Conservation (phyloP, 257 asterid genomes). For the Nicotiana paniculata region DNA sequence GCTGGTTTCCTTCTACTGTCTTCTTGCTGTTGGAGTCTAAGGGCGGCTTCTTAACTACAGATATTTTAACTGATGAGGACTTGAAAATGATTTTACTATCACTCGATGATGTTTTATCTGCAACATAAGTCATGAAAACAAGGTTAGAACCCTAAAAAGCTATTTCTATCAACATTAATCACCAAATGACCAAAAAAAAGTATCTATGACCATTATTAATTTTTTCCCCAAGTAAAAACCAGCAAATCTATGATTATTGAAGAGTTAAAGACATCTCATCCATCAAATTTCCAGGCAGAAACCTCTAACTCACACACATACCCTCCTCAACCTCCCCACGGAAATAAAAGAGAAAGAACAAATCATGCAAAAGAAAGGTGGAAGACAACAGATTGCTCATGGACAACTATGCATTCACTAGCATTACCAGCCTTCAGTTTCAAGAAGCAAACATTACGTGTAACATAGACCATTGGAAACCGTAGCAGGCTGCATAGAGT, state of each 20-base stretch:
- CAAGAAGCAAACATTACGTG: not conserved
- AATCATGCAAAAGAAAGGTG: not conserved
- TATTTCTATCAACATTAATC: not conserved
- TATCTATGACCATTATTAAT: not conserved
- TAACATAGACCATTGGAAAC: too few species aligned
- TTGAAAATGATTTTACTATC: slow-evolving; percentile 14
- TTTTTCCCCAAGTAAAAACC: not conserved
- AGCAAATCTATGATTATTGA: not conserved
- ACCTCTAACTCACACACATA: not conserved
- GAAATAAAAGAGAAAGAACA: not conserved
- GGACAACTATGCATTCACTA: not conserved
- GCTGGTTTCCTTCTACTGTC: slow-evolving; percentile 4
- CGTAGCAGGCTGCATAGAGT: too few species aligned
- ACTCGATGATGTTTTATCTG: slow-evolving; percentile 16
- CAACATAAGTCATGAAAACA: not conserved
- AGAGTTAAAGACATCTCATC: not conserved
- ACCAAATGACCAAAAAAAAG: not conserved
- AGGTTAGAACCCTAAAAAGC: not conserved
- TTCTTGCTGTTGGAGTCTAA: slow-evolving; percentile 14
- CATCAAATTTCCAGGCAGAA: not conserved
- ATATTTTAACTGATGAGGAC: slow-evolving; percentile 31
- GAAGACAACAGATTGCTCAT: not conserved
- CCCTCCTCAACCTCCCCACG: too few species aligned
- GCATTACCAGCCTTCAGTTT: not conserved
- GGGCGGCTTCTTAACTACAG: slow-evolving; percentile 40